These are phyloP conservation scores for Plasmopara halstedii DNA, from an alignment of 352 stramenopile species.

Conservation along the genomic window DNA sequence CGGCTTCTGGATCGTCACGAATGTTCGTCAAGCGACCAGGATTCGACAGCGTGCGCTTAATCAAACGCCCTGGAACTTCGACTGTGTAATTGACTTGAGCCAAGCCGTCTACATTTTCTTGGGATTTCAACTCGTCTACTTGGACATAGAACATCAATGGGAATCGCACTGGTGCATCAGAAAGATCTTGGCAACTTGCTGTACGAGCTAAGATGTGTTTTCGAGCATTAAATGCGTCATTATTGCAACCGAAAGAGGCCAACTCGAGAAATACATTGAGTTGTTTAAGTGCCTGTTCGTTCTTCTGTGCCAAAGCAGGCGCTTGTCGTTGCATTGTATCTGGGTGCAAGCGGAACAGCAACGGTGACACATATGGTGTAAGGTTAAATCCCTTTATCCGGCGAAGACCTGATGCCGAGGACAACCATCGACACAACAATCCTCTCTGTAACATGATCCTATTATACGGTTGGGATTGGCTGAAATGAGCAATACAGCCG, in stretches of 20 bases:
- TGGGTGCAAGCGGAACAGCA: slow-evolving; percentile 61
- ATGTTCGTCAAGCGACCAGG: slow-evolving; percentile 11
- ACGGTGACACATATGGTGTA: slow-evolving; percentile 54
- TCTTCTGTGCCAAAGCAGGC: slow-evolving; percentile 31
- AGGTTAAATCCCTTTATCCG: slow-evolving; percentile 38
- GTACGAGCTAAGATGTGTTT: slow-evolving; percentile 39
- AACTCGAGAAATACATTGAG: slow-evolving; percentile 73
- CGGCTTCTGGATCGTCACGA: slow-evolving; percentile 22
- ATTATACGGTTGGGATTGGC: slow-evolving; percentile 10
- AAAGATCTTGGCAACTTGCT: slow-evolving; percentile 1
- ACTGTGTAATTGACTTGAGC: slow-evolving; percentile 34
- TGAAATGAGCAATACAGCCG: slow-evolving; percentile 5
- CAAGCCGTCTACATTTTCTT: slow-evolving; percentile 16
- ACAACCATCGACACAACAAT: slow-evolving; percentile 9
- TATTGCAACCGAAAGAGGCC: slow-evolving; percentile 56
- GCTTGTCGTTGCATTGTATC: slow-evolving; percentile 53
- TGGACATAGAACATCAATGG: slow-evolving; percentile 50
- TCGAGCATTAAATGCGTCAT: slow-evolving; percentile 48
- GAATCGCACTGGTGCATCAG: slow-evolving; percentile 35
- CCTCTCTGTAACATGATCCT: slow-evolving; percentile 7
- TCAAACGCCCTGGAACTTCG: slow-evolving; percentile 38
- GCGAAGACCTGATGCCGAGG: slow-evolving; percentile 2
- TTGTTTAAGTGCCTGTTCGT: slow-evolving; percentile 71
- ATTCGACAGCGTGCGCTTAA: slow-evolving; percentile 49
- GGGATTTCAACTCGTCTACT: slow-evolving; percentile 3